Evolutionary conservation across 805 yeast species (phyloP).

Genomic region (Nakazawaea sp.): DNA sequence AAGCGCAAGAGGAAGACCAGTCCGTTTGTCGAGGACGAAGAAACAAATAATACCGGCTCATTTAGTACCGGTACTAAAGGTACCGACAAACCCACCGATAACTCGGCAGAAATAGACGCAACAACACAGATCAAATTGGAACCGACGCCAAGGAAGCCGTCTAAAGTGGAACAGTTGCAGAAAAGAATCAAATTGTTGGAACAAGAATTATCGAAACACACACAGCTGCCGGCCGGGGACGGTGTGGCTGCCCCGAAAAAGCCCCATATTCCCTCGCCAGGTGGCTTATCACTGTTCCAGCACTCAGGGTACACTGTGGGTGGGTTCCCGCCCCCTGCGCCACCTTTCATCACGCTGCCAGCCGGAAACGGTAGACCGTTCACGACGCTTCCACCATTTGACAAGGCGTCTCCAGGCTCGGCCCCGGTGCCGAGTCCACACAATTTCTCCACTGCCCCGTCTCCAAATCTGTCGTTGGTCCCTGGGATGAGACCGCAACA

Average conservation of each 20-base stretch:
- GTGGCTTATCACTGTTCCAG: not conserved
- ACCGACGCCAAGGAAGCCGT: not conserved
- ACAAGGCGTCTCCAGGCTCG: slow-evolving; percentile 1
- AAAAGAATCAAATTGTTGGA: slow-evolving; percentile 7
- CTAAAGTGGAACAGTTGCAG: slow-evolving; percentile 1
- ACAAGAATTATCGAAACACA: slow-evolving; percentile 2
- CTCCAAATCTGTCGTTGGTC: not conserved
- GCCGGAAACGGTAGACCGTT: not conserved
- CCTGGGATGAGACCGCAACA: not conserved
- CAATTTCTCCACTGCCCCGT: not conserved
- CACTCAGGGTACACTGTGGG: not conserved
- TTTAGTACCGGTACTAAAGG: too few relatives aligned
- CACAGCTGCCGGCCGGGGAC: not conserved
- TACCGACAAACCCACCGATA: slow-evolving; percentile 20
- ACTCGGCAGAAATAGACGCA: slow-evolving; percentile 23
- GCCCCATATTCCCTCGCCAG: not conserved
- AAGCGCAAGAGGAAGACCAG: slow-evolving; percentile 31
- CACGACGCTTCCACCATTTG: not conserved
- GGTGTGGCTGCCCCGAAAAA: not conserved
- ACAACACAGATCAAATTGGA: slow-evolving; percentile 10
- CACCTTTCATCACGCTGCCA: not conserved
- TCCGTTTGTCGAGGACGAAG: slow-evolving; percentile 5
- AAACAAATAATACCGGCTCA: not conserved
- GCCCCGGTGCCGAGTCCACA: slow-evolving; percentile 1
- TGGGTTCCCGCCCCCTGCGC: not conserved